phyloP scores from a whole-genome alignment of 139 green algal species.

The Chlorella sp. region DNA sequence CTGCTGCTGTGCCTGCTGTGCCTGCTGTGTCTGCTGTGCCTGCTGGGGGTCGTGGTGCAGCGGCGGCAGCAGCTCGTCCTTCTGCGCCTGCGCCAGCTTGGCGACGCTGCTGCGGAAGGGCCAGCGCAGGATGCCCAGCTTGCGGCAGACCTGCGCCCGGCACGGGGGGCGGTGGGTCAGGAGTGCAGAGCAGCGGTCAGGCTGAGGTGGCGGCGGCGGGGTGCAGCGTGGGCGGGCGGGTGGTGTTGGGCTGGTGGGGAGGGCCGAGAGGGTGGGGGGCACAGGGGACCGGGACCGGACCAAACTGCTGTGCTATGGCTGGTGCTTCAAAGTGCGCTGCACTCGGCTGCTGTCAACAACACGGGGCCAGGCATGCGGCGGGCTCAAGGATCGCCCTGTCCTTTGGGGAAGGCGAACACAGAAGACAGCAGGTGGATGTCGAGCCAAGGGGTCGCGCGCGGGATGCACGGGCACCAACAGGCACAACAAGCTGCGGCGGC shows the following conservation, averaged over 20 bases:
- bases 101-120: slow-evolving; percentile 18
- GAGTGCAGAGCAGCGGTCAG: neutral
- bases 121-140: slow-evolving; percentile 27
- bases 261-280: neutral
- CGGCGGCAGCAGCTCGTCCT: neutral
- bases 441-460: neutral
- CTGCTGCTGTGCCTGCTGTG: neutral
- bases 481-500: neutral
- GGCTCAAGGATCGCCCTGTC: too few species aligned
- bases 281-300: neutral
- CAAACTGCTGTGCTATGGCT: too few species aligned
- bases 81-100: neutral
- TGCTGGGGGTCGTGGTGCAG: neutral
- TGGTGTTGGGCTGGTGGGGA: neutral
- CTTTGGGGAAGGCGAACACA: too few species aligned
- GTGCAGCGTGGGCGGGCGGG: neutral
- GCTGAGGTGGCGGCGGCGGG: neutral
- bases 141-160: slow-evolving; percentile 7
- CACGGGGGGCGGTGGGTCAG: neutral
- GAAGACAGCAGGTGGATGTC: neutral
- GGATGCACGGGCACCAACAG: too few species aligned
- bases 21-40: neutral
- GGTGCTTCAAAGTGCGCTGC: neutral
- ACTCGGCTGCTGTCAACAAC: neutral
- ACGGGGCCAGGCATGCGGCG: too few species aligned